Conservation (phyloP, 2,329 filamentous ascomycete species). For the Colletotrichum sp. region DNA sequence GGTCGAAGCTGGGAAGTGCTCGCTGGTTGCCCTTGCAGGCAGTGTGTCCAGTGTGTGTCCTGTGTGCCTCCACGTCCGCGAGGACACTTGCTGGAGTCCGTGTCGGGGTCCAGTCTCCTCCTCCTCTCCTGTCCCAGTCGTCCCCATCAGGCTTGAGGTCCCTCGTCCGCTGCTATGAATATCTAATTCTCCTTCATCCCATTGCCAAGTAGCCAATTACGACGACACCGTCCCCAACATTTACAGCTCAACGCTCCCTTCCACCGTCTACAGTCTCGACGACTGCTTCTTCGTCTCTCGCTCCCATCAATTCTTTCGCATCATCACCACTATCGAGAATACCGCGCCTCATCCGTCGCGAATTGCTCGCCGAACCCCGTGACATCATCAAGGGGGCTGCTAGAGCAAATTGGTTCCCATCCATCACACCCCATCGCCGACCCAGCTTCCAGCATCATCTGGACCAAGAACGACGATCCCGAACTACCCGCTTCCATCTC, state of each 20-base stretch:
- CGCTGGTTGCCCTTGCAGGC: background rate
- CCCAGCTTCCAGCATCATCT: constrained; percentile 1
- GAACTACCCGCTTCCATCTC: background rate
- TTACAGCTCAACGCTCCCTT: constrained; percentile 1
- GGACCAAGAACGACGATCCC: constrained; percentile 12
- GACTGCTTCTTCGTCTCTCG: constrained; percentile 12
- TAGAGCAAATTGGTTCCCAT: background rate
- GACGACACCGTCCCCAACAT: constrained; percentile 17
- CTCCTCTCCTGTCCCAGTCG: background rate
- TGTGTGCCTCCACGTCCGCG: background rate
- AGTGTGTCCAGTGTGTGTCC: background rate
- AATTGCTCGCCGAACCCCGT: constrained; percentile 6
- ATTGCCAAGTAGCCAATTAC: constrained; percentile 21
- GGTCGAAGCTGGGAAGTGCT: background rate
- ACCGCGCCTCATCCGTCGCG: background rate
- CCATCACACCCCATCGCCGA: background rate
- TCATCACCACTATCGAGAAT: background rate
- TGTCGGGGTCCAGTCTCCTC: constrained; percentile 11
- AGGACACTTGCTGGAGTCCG: background rate
- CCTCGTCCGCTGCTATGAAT: constrained; percentile 10
- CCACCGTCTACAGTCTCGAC: constrained; percentile 1
- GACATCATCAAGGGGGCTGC: constrained; percentile 20
- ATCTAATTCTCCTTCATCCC: constrained; percentile 21
- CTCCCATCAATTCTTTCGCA: constrained; percentile 8
- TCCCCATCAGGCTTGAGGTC: background rate